Conservation (phyloP, 306 rosid species). For the Pterocarpus santalinus region DNA sequence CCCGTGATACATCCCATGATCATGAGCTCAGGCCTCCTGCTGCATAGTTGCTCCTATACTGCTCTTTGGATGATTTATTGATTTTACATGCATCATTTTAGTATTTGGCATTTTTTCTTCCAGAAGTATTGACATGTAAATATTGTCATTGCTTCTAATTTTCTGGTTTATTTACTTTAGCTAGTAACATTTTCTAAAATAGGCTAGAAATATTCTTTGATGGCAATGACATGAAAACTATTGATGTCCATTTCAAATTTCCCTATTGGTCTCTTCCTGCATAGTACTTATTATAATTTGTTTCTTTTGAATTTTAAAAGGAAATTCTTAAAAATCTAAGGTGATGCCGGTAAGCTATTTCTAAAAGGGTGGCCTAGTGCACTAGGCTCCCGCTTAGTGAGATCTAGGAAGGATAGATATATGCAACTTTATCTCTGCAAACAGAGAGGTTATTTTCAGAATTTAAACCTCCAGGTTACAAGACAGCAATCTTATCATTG, state of each 20-base stretch:
- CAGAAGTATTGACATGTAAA: conserved; percentile 52
- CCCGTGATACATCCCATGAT: conserved; percentile 85
- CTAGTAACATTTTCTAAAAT: conserved; percentile 43
- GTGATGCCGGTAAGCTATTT: not conserved
- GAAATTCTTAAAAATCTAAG: not conserved
- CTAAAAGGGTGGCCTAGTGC: too few relatives aligned
- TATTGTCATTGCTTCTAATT: conserved; percentile 53
- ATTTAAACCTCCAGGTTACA: too few relatives aligned
- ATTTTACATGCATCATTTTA: conserved; percentile 40
- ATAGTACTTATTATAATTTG: not conserved
- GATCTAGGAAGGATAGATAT: too few relatives aligned
- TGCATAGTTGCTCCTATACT: conserved; percentile 58
- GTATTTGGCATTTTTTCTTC: conserved; percentile 8
- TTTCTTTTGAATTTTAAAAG: not conserved
- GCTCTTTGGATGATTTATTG: conserved; percentile 27
- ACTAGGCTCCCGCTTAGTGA: too few relatives aligned
- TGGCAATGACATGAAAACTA: conserved; percentile 34
- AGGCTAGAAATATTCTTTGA: conserved; percentile 47
- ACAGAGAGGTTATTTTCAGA: too few relatives aligned
- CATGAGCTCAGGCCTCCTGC: conserved; percentile 99
- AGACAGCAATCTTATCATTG: too few relatives aligned
- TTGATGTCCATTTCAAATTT: conserved; percentile 34
- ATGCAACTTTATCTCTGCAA: too few relatives aligned
- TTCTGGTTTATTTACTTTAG: conserved; percentile 34
- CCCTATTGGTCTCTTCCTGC: conserved; percentile 7